These are phyloP conservation scores for Blastomyces parvus DNA, from an alignment of 2,329 filamentous ascomycete genomes.

Conservation along the genomic window DNA sequence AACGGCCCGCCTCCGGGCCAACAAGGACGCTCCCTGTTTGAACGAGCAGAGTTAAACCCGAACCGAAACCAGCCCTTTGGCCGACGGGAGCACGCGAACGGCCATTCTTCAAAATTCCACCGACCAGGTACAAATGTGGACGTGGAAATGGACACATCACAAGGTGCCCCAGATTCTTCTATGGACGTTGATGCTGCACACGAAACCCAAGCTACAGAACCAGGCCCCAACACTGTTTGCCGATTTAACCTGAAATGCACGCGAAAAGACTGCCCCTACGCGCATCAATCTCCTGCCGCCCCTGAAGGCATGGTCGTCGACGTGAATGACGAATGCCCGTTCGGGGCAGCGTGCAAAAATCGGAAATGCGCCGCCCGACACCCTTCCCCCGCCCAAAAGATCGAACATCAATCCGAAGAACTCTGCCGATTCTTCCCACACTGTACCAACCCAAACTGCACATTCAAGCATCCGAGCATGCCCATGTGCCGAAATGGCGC, in stretches of 20 bases:
- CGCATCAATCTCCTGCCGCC: constrained; percentile 86
- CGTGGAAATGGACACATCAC: constrained; percentile 20
- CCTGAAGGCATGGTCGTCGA: constrained; percentile 69
- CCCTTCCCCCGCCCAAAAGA: constrained; percentile 75
- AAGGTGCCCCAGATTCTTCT: constrained; percentile 32
- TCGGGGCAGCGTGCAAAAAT: constrained; percentile 90
- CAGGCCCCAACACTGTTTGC: constrained; percentile 60
- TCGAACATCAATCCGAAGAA: constrained; percentile 68
- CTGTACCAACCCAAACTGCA: constrained; percentile 77
- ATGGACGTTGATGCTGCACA: constrained; percentile 23
- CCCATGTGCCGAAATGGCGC: constrained; percentile 84
- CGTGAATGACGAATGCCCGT: constrained; percentile 68
- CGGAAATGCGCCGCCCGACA: constrained; percentile 85
- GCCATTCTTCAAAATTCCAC: constrained; percentile 9
- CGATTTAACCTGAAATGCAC: constrained; percentile 83
- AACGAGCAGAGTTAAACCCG: constrained; percentile 51
- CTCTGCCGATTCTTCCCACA: constrained; percentile 89
- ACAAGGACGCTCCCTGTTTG: constrained; percentile 58
- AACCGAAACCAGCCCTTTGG: constrained; percentile 11
- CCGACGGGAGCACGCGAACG: not conserved
- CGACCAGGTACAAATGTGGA: constrained; percentile 5
- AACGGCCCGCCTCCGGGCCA: constrained; percentile 33
- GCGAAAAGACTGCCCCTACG: constrained; percentile 82
- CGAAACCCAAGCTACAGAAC: constrained; percentile 41
- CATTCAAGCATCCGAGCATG: constrained; percentile 81